A percentile compares a stretch with the other conserved stretches of the same genome.
phyloP scores from a whole-genome alignment of 1,284 basidiomycete genomes.

The Leucoagaricus sp. region DNA sequence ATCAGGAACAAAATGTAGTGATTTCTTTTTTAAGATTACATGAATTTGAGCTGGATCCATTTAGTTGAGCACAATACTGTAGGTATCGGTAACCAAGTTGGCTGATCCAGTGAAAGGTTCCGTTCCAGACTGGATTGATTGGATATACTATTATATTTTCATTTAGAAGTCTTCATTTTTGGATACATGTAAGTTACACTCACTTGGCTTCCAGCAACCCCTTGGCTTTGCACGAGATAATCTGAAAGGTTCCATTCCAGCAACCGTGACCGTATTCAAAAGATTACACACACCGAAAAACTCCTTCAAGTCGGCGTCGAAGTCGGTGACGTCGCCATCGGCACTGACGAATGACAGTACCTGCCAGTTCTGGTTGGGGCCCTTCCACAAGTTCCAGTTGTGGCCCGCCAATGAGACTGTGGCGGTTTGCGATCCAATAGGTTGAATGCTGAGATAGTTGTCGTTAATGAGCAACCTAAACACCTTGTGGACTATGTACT shows the following conservation, averaged over 20 bases:
- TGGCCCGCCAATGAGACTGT: conserved; percentile 46
- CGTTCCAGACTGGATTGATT: conserved; percentile 48
- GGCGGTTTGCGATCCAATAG: conserved; percentile 51
- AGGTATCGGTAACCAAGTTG: conserved; percentile 34
- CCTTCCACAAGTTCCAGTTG: conserved; percentile 59
- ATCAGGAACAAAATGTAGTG: background rate
- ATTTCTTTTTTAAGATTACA: background rate
- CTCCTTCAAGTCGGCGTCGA: conserved; percentile 54
- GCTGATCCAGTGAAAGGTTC: conserved; percentile 49
- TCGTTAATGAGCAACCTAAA: background rate
- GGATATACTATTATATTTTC: conserved; percentile 38
- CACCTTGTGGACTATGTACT: background rate
- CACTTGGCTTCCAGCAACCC: conserved; percentile 43
- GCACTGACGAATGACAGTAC: conserved; percentile 57
- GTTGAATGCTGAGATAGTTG: conserved; percentile 44
- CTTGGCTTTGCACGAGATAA: conserved; percentile 41
- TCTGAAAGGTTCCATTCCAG: conserved; percentile 25
- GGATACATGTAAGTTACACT: conserved; percentile 12
- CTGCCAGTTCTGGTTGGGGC: conserved; percentile 57
- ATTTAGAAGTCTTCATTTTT: background rate
- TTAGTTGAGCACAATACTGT: conserved; percentile 3
- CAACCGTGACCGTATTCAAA: background rate
- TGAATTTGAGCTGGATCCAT: background rate
- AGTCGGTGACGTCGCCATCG: conserved; percentile 49
- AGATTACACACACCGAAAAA: conserved; percentile 46